Evolutionary conservation across 1,139 yeast genomes (phyloP).

Genomic region (Saccharomyces hybrid): DNA sequence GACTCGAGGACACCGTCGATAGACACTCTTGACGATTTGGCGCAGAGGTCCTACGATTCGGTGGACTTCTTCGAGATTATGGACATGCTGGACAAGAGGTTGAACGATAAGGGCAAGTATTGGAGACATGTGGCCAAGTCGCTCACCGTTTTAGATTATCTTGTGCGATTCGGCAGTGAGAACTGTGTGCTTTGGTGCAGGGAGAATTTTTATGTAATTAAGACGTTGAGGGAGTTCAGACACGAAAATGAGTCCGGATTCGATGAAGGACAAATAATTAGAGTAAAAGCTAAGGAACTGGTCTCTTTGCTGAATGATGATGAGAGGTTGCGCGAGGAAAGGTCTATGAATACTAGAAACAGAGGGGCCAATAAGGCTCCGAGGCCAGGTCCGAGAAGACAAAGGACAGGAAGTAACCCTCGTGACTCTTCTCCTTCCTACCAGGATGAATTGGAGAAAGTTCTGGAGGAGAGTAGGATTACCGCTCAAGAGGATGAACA

Average conservation of each 20-base stretch:
- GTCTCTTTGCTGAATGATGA: constrained; percentile 75
- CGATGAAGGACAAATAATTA: constrained; percentile 85
- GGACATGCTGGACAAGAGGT: constrained; percentile 91
- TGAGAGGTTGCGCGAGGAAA: constrained; percentile 70
- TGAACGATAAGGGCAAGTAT: constrained; percentile 94
- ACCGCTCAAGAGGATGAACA: constrained; percentile 85
- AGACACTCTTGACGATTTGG: constrained; percentile 76
- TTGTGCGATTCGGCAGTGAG: constrained; percentile 83
- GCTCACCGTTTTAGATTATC: constrained; percentile 77
- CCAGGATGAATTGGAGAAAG: constrained; percentile 78
- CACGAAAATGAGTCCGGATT: constrained; percentile 62
- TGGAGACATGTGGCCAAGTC: constrained; percentile 97
- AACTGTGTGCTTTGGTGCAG: constrained; percentile 91
- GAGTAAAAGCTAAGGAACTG: constrained; percentile 89
- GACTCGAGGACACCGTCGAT: constrained; percentile 81
- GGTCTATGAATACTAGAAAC: constrained; percentile 40
- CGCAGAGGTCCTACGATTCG: constrained; percentile 62
- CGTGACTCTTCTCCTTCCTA: constrained; percentile 18
- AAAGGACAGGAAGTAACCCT: background rate
- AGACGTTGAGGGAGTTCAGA: constrained; percentile 86
- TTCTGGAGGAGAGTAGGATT: constrained; percentile 70
- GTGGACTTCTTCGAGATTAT: constrained; percentile 82
- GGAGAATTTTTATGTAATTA: constrained; percentile 81
- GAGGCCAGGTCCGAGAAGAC: too few relatives aligned
- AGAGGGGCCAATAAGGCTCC: constrained; percentile 28